These are phyloP conservation scores for Penicillium riverlandense DNA, from an alignment of 495 filamentous ascomycete genomes.

Conservation along the genomic window DNA sequence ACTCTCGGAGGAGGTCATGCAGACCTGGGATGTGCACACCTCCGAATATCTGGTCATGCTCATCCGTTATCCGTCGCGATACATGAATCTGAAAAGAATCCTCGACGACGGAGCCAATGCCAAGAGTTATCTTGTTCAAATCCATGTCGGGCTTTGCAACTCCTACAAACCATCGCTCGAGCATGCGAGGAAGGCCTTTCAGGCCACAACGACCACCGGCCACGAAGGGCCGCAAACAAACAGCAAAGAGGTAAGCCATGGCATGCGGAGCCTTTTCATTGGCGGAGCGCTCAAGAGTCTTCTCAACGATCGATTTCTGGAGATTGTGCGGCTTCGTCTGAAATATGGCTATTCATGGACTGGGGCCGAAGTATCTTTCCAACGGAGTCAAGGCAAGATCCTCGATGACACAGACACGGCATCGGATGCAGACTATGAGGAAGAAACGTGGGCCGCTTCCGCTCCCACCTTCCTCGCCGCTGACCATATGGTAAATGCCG, in stretches of 20 bases:
- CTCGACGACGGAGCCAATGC: slow-evolving; percentile 9
- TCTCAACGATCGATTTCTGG: slow-evolving; percentile 59
- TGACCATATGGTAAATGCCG: slow-evolving; percentile 44
- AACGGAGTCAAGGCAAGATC: slow-evolving; percentile 32
- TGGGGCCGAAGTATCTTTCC: slow-evolving; percentile 56
- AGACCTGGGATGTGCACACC: slow-evolving; percentile 65
- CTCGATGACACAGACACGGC: background rate
- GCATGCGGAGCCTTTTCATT: slow-evolving; percentile 55
- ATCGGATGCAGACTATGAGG: slow-evolving; percentile 5
- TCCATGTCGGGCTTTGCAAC: slow-evolving; percentile 41
- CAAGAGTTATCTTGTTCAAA: slow-evolving; percentile 10
- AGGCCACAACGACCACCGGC: background rate
- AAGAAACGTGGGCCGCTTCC: slow-evolving; percentile 20
- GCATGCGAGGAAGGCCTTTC: slow-evolving; percentile 45
- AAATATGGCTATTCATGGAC: slow-evolving; percentile 55
- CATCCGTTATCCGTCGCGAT: slow-evolving; percentile 56
- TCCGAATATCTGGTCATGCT: slow-evolving; percentile 72
- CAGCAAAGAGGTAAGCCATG: background rate
- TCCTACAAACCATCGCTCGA: slow-evolving; percentile 40
- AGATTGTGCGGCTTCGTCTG: slow-evolving; percentile 54
- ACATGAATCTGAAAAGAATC: slow-evolving; percentile 48
- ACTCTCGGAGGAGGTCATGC: slow-evolving; percentile 68
- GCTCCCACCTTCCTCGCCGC: slow-evolving; percentile 25
- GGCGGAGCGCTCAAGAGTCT: slow-evolving; percentile 65
- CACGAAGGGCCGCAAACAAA: background rate